Percentiles rank a stretch among this genome's conserved stretches.
These are phyloP conservation scores for Ilex paraguariensis DNA, from an alignment of 305 asterid species.

Conservation along the genomic window DNA sequence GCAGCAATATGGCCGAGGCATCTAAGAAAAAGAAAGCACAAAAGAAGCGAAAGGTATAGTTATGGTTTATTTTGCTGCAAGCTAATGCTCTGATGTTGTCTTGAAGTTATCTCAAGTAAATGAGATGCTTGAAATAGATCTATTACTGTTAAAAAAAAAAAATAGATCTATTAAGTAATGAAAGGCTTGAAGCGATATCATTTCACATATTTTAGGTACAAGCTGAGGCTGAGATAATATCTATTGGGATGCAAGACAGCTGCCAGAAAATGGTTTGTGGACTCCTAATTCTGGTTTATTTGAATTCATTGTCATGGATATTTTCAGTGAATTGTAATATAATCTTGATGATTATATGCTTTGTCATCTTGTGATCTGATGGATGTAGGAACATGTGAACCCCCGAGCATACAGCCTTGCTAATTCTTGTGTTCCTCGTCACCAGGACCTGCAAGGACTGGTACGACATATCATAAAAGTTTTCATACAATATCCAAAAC, in stretches of 20 bases:
- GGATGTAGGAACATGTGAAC: constrained; percentile 26
- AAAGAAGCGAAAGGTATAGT: constrained; percentile 33
- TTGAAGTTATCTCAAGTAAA: no score
- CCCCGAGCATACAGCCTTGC: constrained; percentile 18
- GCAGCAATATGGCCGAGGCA: constrained; percentile 10
- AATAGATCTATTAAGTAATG: no score
- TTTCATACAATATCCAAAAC: no score
- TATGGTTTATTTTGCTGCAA: not conserved
- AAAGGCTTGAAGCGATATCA: no score
- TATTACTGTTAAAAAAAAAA: no score
- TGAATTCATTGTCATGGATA: no score
- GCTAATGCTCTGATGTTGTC: no score
- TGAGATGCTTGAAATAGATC: no score
- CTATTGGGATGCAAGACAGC: constrained; percentile 25
- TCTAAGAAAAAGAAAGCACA: constrained; percentile 19
- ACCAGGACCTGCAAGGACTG: constrained; percentile 28
- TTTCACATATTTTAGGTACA: constrained; percentile 19
- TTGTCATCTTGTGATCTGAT: no score
- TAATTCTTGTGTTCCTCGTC: constrained; percentile 15
- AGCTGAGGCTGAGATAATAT: constrained; percentile 21
- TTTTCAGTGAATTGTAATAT: no score
- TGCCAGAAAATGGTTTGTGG: constrained; percentile 26
- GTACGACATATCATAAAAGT: constrained; percentile 13
- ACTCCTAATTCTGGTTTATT: constrained; percentile 8
- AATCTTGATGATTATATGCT: no score